phyloP scores from a whole-genome alignment of 2,329 filamentous ascomycete genomes.

The Penicillium paneum region DNA sequence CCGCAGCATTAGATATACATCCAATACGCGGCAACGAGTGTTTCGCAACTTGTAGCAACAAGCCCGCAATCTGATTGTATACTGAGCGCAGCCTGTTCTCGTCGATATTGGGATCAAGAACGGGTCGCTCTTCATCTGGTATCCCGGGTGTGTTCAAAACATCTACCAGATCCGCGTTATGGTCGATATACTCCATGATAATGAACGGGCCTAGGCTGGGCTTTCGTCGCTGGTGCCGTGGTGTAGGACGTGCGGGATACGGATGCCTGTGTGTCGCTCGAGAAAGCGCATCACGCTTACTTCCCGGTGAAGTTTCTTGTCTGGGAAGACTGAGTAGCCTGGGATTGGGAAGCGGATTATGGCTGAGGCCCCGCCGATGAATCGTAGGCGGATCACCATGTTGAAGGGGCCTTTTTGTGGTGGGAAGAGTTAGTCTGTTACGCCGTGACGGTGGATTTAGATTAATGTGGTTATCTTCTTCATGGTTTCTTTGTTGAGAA shows the following conservation, averaged over 20 bases:
- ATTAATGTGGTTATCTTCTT: background rate
- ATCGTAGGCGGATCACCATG: background rate
- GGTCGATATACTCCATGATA: slow-evolving; percentile 25
- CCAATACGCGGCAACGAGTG: slow-evolving; percentile 40
- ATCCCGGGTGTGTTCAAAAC: slow-evolving; percentile 25
- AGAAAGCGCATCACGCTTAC: slow-evolving; percentile 2
- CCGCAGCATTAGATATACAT: slow-evolving; percentile 28
- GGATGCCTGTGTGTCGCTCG: background rate
- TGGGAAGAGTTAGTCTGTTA: background rate
- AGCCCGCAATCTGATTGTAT: slow-evolving; percentile 42
- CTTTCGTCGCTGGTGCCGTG: slow-evolving; percentile 11
- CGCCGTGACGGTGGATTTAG: background rate
- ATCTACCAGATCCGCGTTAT: slow-evolving; percentile 14
- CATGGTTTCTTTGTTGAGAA: background rate
- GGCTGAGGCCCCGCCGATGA: slow-evolving; percentile 14
- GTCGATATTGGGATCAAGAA: slow-evolving; percentile 37
- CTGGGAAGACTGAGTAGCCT: slow-evolving; percentile 1
- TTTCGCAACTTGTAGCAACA: slow-evolving; percentile 38
- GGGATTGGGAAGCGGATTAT: slow-evolving; percentile 22
- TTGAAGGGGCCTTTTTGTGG: background rate
- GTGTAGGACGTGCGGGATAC: background rate
- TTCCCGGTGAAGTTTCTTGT: slow-evolving; percentile 1
- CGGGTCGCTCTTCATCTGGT: slow-evolving; percentile 20
- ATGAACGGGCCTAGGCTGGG: slow-evolving; percentile 27
- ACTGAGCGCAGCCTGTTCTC: slow-evolving; percentile 34